phyloP scores from a whole-genome alignment of 768 basidiomycete species.

The Chlorophyllum brunneum region DNA sequence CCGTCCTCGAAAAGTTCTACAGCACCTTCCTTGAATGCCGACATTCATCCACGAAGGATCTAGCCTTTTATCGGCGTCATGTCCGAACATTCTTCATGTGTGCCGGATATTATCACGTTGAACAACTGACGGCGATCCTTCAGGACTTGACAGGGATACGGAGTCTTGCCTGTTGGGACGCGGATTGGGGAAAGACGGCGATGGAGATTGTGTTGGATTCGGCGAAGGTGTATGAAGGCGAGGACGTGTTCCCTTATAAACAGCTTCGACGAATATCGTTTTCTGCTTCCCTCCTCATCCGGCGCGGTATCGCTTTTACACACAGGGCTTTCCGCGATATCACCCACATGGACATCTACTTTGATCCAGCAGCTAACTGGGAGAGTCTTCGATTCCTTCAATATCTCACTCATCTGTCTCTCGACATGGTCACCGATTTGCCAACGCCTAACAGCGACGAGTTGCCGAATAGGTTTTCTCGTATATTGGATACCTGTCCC shows the following conservation, averaged over 20 bases:
- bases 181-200: neutral
- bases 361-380: neutral
- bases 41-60: neutral
- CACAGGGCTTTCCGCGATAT: slow-evolving; percentile 10
- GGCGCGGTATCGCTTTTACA: neutral
- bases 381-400: slow-evolving; percentile 1
- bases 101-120: neutral
- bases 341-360: slow-evolving; percentile 7
- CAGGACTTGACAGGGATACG: neutral
- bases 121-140: neutral
- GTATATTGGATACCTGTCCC: neutral
- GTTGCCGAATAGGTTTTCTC: neutral
- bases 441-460: neutral
- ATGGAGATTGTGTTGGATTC: slow-evolving; percentile 1
- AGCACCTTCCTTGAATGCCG: neutral
- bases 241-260: slow-evolving; percentile 1
- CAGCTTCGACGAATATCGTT: slow-evolving; percentile 9
- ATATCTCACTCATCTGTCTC: slow-evolving; percentile 2
- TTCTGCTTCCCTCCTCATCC: slow-evolving; percentile 1
- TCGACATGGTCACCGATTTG: slow-evolving; percentile 5
- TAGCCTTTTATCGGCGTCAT: slow-evolving; percentile 1
- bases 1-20: neutral
- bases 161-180: slow-evolving; percentile 10
- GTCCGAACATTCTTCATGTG: slow-evolving; percentile 8
- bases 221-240: neutral